A percentile compares a stretch with the other conserved stretches of the same genome.
Evolutionary conservation across 208 protist species (phyloP).

Genomic region (Leishmania mexicana): DNA sequence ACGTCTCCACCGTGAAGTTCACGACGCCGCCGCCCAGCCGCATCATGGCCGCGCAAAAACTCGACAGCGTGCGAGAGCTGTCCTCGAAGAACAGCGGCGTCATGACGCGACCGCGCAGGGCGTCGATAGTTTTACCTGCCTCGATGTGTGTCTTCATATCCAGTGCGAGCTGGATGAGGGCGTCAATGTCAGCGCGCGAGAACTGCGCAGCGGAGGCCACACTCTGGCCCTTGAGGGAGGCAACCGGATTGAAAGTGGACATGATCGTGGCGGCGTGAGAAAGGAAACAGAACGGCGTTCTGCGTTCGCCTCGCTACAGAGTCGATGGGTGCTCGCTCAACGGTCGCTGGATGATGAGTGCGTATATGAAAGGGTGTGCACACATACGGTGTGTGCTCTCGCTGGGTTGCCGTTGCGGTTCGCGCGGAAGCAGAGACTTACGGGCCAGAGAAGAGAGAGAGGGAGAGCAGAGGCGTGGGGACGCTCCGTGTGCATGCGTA

Average conservation of each 20-base stretch:
- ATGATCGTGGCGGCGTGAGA: neutral
- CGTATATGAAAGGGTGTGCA: neutral
- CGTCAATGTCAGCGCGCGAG: conserved; percentile 65
- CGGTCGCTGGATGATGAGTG: neutral
- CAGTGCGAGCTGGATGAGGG: conserved; percentile 62
- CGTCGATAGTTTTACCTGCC: conserved; percentile 50
- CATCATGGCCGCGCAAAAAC: conserved; percentile 86
- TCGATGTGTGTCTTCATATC: conserved; percentile 51
- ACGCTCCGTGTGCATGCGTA: neutral
- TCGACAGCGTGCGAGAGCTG: conserved; percentile 75
- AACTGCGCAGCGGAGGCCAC: conserved; percentile 75
- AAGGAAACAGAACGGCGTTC: neutral
- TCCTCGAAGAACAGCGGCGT: conserved; percentile 90
- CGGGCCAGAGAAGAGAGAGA: neutral
- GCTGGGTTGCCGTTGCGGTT: neutral
- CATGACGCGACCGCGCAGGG: conserved; percentile 78
- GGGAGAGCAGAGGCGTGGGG: neutral
- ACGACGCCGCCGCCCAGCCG: conserved; percentile 82
- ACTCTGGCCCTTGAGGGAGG: conserved; percentile 67
- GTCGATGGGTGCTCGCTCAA: neutral
- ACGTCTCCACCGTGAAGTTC: conserved; percentile 81
- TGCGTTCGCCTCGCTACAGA: neutral
- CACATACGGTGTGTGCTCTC: neutral
- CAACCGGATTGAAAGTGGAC: conserved; percentile 47
- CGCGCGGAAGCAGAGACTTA: neutral